Evolutionary conservation across 192 early-diverging fungal species (phyloP).

Genomic region (Coemansia sp.): DNA sequence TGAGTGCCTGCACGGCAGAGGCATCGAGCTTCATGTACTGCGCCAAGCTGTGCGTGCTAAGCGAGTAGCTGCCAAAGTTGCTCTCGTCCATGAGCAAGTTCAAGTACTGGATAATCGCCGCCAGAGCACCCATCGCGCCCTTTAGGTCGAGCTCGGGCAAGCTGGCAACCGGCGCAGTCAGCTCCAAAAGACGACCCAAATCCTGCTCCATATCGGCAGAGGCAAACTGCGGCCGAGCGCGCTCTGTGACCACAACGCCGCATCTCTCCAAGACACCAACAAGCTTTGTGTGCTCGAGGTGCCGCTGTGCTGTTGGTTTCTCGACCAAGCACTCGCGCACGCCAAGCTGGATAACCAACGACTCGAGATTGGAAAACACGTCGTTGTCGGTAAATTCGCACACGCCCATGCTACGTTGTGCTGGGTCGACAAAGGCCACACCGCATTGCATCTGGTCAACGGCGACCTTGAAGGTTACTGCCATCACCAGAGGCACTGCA

Average conservation of each 20-base stretch:
- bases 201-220: constrained; percentile 82
- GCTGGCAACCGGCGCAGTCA: constrained; percentile 61
- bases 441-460: constrained; percentile 55
- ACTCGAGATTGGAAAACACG: constrained; percentile 90
- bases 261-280: constrained; percentile 70
- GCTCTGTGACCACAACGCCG: constrained; percentile 69
- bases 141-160: constrained; percentile 58
- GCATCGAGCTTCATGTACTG: constrained; percentile 93
- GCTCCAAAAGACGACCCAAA: constrained; percentile 71
- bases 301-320: constrained; percentile 52
- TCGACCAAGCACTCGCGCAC: constrained; percentile 88
- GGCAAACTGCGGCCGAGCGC: constrained; percentile 59
- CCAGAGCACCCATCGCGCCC: constrained; percentile 24
- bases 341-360: constrained; percentile 86
- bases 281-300: constrained; percentile 71
- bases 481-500: constrained; percentile 76
- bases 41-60: constrained; percentile 71
- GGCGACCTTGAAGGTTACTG: constrained; percentile 56
- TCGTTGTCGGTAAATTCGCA: constrained; percentile 93
- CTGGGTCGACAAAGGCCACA: constrained; percentile 85
- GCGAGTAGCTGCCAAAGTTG: constrained; percentile 74
- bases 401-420: constrained; percentile 73
- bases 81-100: constrained; percentile 71
- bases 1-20: constrained; percentile 82
- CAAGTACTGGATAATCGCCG: constrained; percentile 33